These are phyloP conservation scores for Phylloporus sp. DNA, from an alignment of 1,284 basidiomycete species.

Conservation along the genomic window DNA sequence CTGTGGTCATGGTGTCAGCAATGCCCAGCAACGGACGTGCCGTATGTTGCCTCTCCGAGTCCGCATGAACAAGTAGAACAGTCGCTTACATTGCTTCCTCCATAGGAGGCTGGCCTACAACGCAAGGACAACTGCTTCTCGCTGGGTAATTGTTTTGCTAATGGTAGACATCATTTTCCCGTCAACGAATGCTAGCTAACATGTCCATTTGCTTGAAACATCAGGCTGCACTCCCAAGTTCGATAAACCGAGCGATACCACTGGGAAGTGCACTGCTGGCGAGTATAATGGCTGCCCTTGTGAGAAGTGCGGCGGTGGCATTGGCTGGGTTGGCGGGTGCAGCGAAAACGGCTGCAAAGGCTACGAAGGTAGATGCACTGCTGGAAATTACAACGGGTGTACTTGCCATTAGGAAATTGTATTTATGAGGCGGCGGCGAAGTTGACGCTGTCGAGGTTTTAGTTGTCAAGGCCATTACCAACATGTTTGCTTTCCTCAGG, in stretches of 20 bases:
- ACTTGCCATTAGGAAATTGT: too few relatives aligned
- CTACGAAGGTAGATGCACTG: not conserved
- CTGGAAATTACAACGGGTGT: not conserved
- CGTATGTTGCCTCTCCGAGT: constrained; percentile 5
- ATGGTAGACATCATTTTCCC: not conserved
- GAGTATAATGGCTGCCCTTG: constrained; percentile 2
- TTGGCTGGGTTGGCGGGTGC: not conserved
- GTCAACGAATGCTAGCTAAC: not conserved
- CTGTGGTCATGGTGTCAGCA: constrained; percentile 4
- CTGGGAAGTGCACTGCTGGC: not conserved
- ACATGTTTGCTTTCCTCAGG: too few relatives aligned
- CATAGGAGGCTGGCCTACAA: too few relatives aligned
- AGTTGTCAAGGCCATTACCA: too few relatives aligned
- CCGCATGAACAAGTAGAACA: not conserved
- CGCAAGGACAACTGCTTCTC: not conserved
- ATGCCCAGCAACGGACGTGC: constrained; percentile 1
- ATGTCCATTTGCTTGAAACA: too few relatives aligned
- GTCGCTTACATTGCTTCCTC: not conserved
- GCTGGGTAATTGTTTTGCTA: constrained; percentile 1
- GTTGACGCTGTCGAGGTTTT: too few relatives aligned
- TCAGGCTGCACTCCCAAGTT: constrained; percentile 2
- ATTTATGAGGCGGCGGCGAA: too few relatives aligned
- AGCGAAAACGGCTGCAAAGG: not conserved
- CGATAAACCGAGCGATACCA: not conserved
- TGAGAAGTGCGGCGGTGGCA: constrained; percentile 1